These are phyloP conservation scores for Microcyclosporella mali DNA, from an alignment of 2,329 filamentous ascomycete species.

Conservation along the genomic window DNA sequence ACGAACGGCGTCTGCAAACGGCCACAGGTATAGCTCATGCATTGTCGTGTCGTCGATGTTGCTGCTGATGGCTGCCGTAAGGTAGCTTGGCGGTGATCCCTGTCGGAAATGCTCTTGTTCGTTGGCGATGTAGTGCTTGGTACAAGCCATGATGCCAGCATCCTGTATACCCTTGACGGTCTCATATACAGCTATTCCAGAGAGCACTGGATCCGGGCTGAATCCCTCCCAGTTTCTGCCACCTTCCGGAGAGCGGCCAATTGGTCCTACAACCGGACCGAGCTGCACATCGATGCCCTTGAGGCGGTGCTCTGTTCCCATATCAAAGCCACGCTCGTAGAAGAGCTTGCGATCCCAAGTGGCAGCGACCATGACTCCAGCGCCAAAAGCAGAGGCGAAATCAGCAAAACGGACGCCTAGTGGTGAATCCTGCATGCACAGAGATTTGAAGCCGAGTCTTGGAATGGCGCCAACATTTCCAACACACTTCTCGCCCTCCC, in stretches of 20 bases:
- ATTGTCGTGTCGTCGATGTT: constrained; percentile 60
- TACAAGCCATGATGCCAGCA: constrained; percentile 74
- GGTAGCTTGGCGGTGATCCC: constrained; percentile 40
- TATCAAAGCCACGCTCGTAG: constrained; percentile 60
- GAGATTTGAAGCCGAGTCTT: constrained; percentile 59
- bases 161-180: constrained; percentile 76
- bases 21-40: constrained; percentile 37
- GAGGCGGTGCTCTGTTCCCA: constrained; percentile 67
- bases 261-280: constrained; percentile 69
- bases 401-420: constrained; percentile 72
- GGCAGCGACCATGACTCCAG: constrained; percentile 72
- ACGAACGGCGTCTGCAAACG: constrained; percentile 47
- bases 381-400: constrained; percentile 74
- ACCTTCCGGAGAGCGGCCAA: constrained; percentile 62
- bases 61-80: constrained; percentile 55
- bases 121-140: constrained; percentile 71
- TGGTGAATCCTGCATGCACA: constrained; percentile 86
- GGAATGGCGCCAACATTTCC: constrained; percentile 67
- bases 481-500: constrained; percentile 66
- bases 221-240: constrained; percentile 67
- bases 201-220: constrained; percentile 68
- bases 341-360: constrained; percentile 72
- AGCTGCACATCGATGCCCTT: constrained; percentile 72
- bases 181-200: constrained; percentile 64
- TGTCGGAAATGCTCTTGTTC: constrained; percentile 68